Conservation (phyloP, 345 rosid genomes). For the Ricinus communis region DNA sequence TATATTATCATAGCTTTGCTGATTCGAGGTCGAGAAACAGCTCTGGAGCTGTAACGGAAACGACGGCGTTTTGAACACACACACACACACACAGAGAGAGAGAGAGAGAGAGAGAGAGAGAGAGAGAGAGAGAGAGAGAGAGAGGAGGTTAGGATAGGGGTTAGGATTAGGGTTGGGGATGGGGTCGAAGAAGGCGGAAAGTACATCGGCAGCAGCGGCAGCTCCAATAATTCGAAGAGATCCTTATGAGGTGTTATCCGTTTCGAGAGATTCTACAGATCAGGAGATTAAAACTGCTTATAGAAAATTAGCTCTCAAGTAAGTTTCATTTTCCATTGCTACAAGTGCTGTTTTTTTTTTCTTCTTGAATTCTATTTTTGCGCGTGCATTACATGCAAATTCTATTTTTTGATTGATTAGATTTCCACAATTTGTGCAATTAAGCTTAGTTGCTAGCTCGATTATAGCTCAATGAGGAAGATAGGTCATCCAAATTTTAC, state of each 20-base stretch:
- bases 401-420: neutral
- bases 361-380: neutral
- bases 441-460: constrained; percentile 8
- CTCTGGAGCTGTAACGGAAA: neutral
- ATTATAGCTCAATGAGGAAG: too few species aligned
- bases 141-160: neutral
- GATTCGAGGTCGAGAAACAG: neutral
- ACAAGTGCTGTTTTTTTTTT: neutral
- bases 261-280: constrained; percentile 80
- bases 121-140: too few species aligned
- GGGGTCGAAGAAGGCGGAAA: constrained; percentile 48
- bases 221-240: constrained; percentile 67
- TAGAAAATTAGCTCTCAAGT: constrained; percentile 96
- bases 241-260: constrained; percentile 89
- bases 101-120: neutral
- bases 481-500: too few species aligned
- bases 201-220: constrained; percentile 40
- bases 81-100: too few species aligned
- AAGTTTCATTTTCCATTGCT: constrained; percentile 20
- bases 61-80: too few species aligned
- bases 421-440: constrained; percentile 4
- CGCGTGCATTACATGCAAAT: neutral
- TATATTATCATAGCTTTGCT: too few species aligned
- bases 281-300: constrained; percentile 97
- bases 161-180: constrained; percentile 10